These are phyloP conservation scores for Oligophagozyma castellii DNA, from an alignment of 1,139 yeast species.

Conservation along the genomic window DNA sequence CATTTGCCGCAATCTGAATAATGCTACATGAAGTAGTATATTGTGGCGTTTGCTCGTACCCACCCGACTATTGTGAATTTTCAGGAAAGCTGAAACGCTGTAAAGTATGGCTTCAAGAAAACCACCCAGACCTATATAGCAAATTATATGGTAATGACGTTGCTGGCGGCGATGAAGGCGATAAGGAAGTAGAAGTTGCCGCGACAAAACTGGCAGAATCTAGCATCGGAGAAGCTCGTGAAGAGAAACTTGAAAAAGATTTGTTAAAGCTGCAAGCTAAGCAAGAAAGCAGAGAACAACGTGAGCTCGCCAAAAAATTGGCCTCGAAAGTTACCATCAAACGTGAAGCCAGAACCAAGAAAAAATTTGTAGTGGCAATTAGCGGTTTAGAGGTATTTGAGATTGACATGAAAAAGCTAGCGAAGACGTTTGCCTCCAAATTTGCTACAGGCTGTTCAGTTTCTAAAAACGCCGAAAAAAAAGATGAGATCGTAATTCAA, in stretches of 20 bases:
- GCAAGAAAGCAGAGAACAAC: slow-evolving; percentile 78
- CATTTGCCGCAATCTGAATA: too few relatives aligned
- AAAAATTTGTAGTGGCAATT: slow-evolving; percentile 78
- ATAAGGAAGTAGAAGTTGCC: slow-evolving; percentile 10
- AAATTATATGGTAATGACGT: slow-evolving; percentile 33
- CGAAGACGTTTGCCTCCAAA: slow-evolving; percentile 84
- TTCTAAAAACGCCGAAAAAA: slow-evolving; percentile 82
- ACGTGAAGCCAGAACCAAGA: slow-evolving; percentile 80
- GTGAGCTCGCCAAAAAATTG: slow-evolving; percentile 68
- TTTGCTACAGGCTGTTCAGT: slow-evolving; percentile 97
- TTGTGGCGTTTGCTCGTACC: slow-evolving; percentile 77
- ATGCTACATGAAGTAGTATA: slow-evolving; percentile 40
- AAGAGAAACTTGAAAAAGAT: slow-evolving; percentile 70
- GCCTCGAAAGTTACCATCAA: slow-evolving; percentile 71
- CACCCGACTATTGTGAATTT: slow-evolving; percentile 91
- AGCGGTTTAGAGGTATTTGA: slow-evolving; percentile 82
- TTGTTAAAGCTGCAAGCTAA: slow-evolving; percentile 75
- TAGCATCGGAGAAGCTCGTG: slow-evolving; percentile 43
- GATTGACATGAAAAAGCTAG: slow-evolving; percentile 77
- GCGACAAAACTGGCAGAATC: slow-evolving; percentile 19
- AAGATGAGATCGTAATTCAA: slow-evolving; percentile 83
- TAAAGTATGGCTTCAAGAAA: slow-evolving; percentile 62
- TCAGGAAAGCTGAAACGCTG: slow-evolving; percentile 75
- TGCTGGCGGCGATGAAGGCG: slow-evolving; percentile 3
- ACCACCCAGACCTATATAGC: slow-evolving; percentile 42